Conservation (phyloP, 306 rosid genomes). For the Prosopis cineraria region DNA sequence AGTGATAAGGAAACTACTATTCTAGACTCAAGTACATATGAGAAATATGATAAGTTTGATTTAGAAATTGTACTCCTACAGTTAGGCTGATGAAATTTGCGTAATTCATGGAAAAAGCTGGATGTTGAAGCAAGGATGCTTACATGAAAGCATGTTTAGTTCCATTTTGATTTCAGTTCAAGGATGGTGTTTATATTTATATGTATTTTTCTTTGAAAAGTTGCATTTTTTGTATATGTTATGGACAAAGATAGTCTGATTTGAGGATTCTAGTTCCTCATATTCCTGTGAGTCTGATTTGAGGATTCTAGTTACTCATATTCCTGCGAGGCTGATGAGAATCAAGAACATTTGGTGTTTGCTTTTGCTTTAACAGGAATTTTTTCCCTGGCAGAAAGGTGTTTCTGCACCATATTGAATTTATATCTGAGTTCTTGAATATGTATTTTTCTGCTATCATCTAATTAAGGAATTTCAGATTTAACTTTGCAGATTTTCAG, state of each 20-base stretch:
- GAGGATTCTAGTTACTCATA: background rate
- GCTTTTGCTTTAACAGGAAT: background rate
- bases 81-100: background rate
- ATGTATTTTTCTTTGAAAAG: background rate
- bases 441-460: background rate
- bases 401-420: background rate
- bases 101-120: background rate
- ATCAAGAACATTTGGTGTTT: background rate
- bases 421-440: background rate
- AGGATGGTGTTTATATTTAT: background rate
- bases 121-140: background rate
- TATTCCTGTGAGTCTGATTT: background rate
- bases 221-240: background rate
- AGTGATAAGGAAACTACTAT: conserved; percentile 25
- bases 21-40: background rate
- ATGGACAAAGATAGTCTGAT: background rate
- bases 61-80: background rate
- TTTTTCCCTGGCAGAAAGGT: background rate
- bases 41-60: background rate
- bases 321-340: background rate
- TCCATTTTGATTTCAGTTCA: background rate
- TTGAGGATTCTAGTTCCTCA: background rate
- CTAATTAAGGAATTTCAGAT: background rate
- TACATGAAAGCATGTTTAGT: background rate
- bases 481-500: background rate